Conservation (phyloP, 129 eudicot species). For the Heracleum sosnowskyi region DNA sequence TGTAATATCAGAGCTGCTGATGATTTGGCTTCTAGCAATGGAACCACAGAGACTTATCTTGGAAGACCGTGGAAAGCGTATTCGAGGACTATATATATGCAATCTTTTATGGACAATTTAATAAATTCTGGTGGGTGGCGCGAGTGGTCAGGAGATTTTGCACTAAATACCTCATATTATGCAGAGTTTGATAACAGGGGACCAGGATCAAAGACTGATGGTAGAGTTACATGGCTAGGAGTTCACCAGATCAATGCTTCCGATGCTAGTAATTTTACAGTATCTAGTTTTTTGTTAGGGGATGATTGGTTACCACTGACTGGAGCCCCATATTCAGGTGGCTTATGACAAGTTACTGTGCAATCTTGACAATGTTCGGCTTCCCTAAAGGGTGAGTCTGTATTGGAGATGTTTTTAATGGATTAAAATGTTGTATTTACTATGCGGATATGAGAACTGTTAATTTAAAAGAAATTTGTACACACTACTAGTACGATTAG, state of each 20-base stretch:
- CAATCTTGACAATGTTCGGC: background rate
- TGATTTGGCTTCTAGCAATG: slow-evolving; percentile 35
- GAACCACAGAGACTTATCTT: slow-evolving; percentile 33
- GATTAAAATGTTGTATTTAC: background rate
- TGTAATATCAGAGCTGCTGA: slow-evolving; percentile 33
- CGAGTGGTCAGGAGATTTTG: slow-evolving; percentile 43
- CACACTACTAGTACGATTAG: too few relatives aligned
- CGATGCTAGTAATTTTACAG: slow-evolving; percentile 46
- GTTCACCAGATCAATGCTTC: slow-evolving; percentile 31
- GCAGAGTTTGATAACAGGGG: slow-evolving; percentile 53
- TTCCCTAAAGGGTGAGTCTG: background rate
- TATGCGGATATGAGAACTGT: too few relatives aligned
- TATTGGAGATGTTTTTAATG: too few relatives aligned
- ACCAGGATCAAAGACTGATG: slow-evolving; percentile 39
- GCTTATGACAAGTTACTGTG: slow-evolving; percentile 15
- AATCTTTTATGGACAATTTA: slow-evolving; percentile 38
- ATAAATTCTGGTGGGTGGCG: slow-evolving; percentile 45
- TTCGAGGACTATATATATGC: slow-evolving; percentile 38
- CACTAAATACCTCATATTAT: slow-evolving; percentile 46
- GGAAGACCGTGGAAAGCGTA: slow-evolving; percentile 61
- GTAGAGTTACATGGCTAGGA: slow-evolving; percentile 49
- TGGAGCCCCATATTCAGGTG: slow-evolving; percentile 38
- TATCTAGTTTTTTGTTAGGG: slow-evolving; percentile 33
- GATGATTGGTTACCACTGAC: slow-evolving; percentile 48
- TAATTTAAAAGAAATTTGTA: too few relatives aligned